A percentile compares a stretch with the other conserved stretches of the same genome.
These are phyloP conservation scores for Pseudozyma hubeiensis DNA, from an alignment of 1,284 basidiomycete species.

Conservation along the genomic window DNA sequence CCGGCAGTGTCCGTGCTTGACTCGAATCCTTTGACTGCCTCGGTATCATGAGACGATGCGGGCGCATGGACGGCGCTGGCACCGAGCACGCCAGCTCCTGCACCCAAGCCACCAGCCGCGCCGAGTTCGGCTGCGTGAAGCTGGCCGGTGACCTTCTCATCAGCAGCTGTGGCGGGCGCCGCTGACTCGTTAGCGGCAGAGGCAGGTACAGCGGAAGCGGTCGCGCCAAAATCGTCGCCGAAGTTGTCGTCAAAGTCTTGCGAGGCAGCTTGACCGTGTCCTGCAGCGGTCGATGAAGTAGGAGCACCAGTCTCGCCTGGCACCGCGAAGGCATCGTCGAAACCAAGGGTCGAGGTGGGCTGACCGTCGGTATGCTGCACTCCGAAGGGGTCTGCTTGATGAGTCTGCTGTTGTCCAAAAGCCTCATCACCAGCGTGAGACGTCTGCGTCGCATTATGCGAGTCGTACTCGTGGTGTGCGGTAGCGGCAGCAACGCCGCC, in stretches of 20 bases:
- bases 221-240: slow-evolving; percentile 62
- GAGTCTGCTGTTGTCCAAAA: slow-evolving; percentile 10
- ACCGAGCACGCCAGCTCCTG: slow-evolving; percentile 14
- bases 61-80: slow-evolving; percentile 16
- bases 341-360: slow-evolving; percentile 25
- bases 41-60: slow-evolving; percentile 15
- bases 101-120: slow-evolving; percentile 18
- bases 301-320: slow-evolving; percentile 59
- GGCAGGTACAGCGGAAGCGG: slow-evolving; percentile 17
- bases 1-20: slow-evolving; percentile 30
- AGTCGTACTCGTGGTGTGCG: slow-evolving; percentile 17
- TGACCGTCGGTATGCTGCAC: slow-evolving; percentile 22
- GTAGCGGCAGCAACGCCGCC: slow-evolving; percentile 66
- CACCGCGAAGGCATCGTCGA: slow-evolving; percentile 76
- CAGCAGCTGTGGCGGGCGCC: slow-evolving; percentile 11
- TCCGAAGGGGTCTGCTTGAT: slow-evolving; percentile 56
- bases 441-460: not conserved
- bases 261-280: slow-evolving; percentile 11
- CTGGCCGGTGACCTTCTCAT: slow-evolving; percentile 66
- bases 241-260: slow-evolving; percentile 62
- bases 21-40: not conserved
- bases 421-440: not conserved
- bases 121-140: slow-evolving; percentile 16
- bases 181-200: not conserved
- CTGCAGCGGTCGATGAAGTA: slow-evolving; percentile 49